Base-by-base conservation (phyloP, 2,329 filamentous ascomycete species). In the Juglanconis oblonga region DNA sequence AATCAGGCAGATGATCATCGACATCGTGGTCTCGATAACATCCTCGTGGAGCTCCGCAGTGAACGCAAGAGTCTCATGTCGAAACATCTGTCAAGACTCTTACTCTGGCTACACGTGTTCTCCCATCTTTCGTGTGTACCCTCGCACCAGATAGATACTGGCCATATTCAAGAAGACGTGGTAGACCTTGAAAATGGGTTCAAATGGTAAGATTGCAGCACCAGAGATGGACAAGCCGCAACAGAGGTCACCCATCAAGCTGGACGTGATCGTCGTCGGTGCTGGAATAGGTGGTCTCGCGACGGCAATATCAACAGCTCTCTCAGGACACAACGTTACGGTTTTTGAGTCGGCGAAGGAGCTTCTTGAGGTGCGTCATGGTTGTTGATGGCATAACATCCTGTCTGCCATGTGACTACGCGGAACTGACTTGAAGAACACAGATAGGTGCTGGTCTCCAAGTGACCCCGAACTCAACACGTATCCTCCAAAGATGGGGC, bases 381-480 rank as follows among this genome's bases (percentile, higher is more conserved):
- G 24, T 24, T 24, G 24, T 24, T 24, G 24, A 24, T 24, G 24
- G 24, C 31, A 3, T 24, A 10, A 1, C 14, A 4, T 31, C 13
- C 4, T 3, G 14, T n/a, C 13, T 2, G 9, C 33, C 10, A 31
- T 17, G 32, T 59, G 8, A 51, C 6, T 3, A 24, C 8, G 10
- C 11, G 11, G 5, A 13, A 44, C 10, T 10, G 14, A 44, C 40
- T 13, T 17, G 5, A 7, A 14, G 4, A 2, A 29, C 13, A 6
- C 11, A 65, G 61, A 44, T 65, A 29, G 64, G 64, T 33, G 69
- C 69, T 17, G 69, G 69, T 11, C 62, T 71, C 52, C 68, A 70
- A 61, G 61, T 71, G 6, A 71, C 69, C 4, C 69, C 69, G 36
- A 71, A 71, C 62, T 67, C 68, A 45, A 67, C 68, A 24, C 64